Base-by-base conservation (phyloP, 164 flowering plant species). In the Paratinospora sagittata region DNA sequence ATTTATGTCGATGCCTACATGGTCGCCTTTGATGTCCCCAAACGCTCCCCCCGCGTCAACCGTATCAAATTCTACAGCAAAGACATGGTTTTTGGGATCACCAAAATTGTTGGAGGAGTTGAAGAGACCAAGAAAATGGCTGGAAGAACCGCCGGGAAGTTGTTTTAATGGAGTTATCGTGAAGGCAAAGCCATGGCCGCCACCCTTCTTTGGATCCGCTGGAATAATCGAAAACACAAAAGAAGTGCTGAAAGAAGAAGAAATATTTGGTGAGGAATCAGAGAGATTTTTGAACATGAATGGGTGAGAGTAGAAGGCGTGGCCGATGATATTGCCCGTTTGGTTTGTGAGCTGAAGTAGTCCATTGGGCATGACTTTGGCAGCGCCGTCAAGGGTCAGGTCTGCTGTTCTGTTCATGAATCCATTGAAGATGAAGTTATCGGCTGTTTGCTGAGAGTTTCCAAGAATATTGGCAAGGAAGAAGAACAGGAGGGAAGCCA, bases 171-270 rank as follows among this genome's bases (percentile, higher is more conserved):
- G 88, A 11, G 87, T 65, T 7, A 87, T 47, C 0, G 70, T 52
- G 74, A 87, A n/a, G n/a, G n/a, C n/a, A n/a, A n/a, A n/a, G n/a
- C n/a, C n/a, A n/a, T n/a, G n/a, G n/a, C n/a, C n/a, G n/a, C n/a
- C n/a, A n/a, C n/a, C n/a, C n/a, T n/a, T n/a, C n/a, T n/a, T n/a
- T n/a, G n/a, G n/a, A n/a, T n/a, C n/a, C n/a, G n/a, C n/a, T n/a
- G n/a, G n/a, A n/a, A n/a, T n/a, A n/a, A n/a, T n/a, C n/a, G n/a
- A n/a, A n/a, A n/a, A n/a, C n/a, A n/a, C n/a, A n/a, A n/a, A n/a
- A n/a, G n/a, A n/a, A n/a, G n/a, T n/a, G 77, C 77, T 81, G 78
- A 87, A 87, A 6, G 89, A 86, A 49, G 77, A 69, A 58, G 23
- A 76, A 37, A n/a, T 30, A 13, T 34, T 11, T 6, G 70, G 14